Evolutionary conservation across 108 stramenopile genomes (phyloP), one percentile per base, ranked within the genome.

Genomic region (Cyclostephanos tholiformis): DNA sequence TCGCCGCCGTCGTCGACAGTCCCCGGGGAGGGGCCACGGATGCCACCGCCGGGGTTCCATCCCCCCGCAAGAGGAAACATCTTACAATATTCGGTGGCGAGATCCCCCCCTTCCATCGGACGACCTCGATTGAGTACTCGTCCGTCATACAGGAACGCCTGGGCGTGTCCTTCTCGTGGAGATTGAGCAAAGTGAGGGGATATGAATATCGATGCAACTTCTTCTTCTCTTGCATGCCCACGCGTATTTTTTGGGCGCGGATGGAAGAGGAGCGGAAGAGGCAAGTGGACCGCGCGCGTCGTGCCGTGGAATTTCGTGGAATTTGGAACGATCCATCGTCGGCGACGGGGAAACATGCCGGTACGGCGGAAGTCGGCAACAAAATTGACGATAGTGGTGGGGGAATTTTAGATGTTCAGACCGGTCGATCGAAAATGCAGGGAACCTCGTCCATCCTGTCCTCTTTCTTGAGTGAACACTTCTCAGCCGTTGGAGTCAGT

Each of bases 221-320:
- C 51, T 89, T 76, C 53, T 88, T 86, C 67, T 72, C 69, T 13
- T 89, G 85, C 63, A 61, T 88, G 50, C 92, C 89, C 23, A 88
- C 92, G 8, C 55, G 89, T 39, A 19, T 75, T 8, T 77, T 74
- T 35, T 83, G 84, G 73, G 77, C 62, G 29, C 67, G 67, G 50
- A 8, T 71, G 51, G 77, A 64, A 48, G 65, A 82, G 65, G 60
- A 52, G 44, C 51, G 53, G 8, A 73, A 65, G 30, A 59, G 44
- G 48, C 60, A 61, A 32, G 35, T 61, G 0, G 61, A 39, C 2
- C 38, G 61, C 41, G 61, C 38, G 61, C 61, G 36, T 62, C 61
- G 57, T 6, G 30, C 36, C 16, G 68, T 68, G 32, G n/a, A 25
- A 69, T 26, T 49, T 14, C 12, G 46, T 39, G 30, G 30, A 36